Conservation (phyloP, 352 stramenopile species). For the Aphanomyces euteiches region DNA sequence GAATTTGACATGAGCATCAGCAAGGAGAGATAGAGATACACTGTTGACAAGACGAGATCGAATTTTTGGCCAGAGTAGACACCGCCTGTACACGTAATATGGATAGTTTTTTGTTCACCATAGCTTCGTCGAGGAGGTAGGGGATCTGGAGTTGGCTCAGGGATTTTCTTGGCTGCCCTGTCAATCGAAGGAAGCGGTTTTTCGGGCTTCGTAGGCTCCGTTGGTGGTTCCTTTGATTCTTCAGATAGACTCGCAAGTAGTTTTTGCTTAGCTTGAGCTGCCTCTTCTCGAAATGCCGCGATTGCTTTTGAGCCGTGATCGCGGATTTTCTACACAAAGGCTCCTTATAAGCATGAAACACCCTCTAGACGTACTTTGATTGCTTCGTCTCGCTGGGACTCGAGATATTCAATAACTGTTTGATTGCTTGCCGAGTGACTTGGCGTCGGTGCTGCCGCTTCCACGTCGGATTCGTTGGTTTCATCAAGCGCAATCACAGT, state of each 20-base stretch:
- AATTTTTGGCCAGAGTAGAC: conserved; percentile 61
- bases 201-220: conserved; percentile 16
- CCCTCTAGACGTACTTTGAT: conserved; percentile 25
- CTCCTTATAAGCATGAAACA: too few species aligned
- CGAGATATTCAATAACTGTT: conserved; percentile 35
- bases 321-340: conserved; percentile 46
- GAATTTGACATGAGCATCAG: conserved; percentile 1
- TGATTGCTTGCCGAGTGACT: conserved; percentile 30
- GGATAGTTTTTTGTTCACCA: conserved; percentile 17
- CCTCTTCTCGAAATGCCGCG: conserved; percentile 46
- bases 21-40: conserved; percentile 30
- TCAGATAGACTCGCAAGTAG: conserved; percentile 34
- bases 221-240: neutral
- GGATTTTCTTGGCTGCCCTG: neutral
- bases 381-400: conserved; percentile 31
- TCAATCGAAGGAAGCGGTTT: conserved; percentile 8
- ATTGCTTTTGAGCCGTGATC: conserved; percentile 51
- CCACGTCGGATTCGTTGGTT: neutral
- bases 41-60: conserved; percentile 52
- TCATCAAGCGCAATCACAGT: neutral
- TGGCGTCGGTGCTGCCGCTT: conserved; percentile 35
- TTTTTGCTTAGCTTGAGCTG: conserved; percentile 51
- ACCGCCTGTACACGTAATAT: conserved; percentile 41
- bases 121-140: neutral
- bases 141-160: too few species aligned